Conservation (phyloP, 2,329 filamentous ascomycete species). For the Coniochaeta sp. region DNA sequence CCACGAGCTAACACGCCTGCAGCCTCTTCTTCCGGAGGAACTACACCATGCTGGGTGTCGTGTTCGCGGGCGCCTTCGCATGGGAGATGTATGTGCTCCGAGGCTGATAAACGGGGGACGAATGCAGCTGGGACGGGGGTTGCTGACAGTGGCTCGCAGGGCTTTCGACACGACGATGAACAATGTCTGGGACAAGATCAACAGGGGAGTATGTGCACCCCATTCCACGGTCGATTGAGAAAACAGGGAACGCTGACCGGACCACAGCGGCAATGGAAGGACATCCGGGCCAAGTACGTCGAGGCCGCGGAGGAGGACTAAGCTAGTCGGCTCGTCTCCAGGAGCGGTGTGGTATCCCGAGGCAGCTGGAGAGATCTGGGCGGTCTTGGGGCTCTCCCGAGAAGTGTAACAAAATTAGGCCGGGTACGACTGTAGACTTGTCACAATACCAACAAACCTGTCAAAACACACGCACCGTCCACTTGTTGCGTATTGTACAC, state of each 20-base stretch:
- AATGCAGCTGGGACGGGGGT: not conserved
- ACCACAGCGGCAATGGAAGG: slow-evolving; percentile 97
- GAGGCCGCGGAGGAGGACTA: slow-evolving; percentile 60
- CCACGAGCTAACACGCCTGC: slow-evolving; percentile 17
- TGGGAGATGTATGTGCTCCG: slow-evolving; percentile 75
- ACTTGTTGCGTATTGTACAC: not conserved
- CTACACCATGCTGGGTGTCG: slow-evolving; percentile 74
- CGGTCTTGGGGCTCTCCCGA: not conserved
- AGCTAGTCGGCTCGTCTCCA: not conserved
- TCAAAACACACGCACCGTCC: not conserved
- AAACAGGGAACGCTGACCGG: not conserved
- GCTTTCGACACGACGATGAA: slow-evolving; percentile 77
- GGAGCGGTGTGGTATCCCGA: not conserved
- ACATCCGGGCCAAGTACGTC: slow-evolving; percentile 88
- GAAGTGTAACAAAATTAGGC: slow-evolving; percentile 1
- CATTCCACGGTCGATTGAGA: not conserved
- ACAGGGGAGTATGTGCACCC: slow-evolving; percentile 76
- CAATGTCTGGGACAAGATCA: slow-evolving; percentile 82
- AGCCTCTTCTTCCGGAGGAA: slow-evolving; percentile 85
- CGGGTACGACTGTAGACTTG: not conserved
- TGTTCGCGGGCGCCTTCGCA: slow-evolving; percentile 83
- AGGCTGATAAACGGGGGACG: not conserved
- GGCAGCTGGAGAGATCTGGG: not conserved
- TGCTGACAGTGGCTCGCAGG: slow-evolving; percentile 38
- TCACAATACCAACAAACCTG: not conserved